Percentiles rank a stretch among this genome's conserved stretches.
phyloP scores from a whole-genome alignment of 2,329 filamentous ascomycete species.

The Harringtonia aguacate region DNA sequence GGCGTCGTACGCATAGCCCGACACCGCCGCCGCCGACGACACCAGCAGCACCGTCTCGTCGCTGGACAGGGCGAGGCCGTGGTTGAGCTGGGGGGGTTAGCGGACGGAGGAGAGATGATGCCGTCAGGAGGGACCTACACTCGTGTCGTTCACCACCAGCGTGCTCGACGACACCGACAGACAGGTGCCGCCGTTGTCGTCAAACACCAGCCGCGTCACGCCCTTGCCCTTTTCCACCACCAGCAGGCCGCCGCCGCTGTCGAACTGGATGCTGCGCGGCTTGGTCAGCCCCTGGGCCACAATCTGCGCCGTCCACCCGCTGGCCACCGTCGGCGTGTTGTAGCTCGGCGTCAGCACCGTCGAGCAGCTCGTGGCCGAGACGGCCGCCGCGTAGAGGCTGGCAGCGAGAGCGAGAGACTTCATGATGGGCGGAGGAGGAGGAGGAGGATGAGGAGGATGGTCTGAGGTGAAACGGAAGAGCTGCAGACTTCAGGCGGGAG shows the following conservation, averaged over 20 bases:
- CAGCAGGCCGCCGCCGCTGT: slow-evolving; percentile 32
- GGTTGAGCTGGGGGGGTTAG: slow-evolving; percentile 33
- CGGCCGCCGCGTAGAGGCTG: slow-evolving; percentile 10
- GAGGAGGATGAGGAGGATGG: neutral
- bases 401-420: slow-evolving; percentile 6
- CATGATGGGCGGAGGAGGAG: slow-evolving; percentile 1
- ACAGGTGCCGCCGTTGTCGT: slow-evolving; percentile 31
- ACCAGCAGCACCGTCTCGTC: slow-evolving; percentile 45
- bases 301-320: slow-evolving; percentile 23
- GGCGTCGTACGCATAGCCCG: slow-evolving; percentile 55
- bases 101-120: no score
- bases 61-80: slow-evolving; percentile 41
- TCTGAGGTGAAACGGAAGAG: neutral
- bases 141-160: slow-evolving; percentile 23
- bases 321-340: slow-evolving; percentile 17
- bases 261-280: slow-evolving; percentile 35
- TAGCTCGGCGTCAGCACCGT: slow-evolving; percentile 23
- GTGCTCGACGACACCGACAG: slow-evolving; percentile 24
- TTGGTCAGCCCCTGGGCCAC: slow-evolving; percentile 20
- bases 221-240: slow-evolving; percentile 34
- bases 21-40: slow-evolving; percentile 48
- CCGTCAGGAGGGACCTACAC: no score
- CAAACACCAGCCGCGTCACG: slow-evolving; percentile 28
- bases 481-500: no score
- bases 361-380: slow-evolving; percentile 18